phyloP scores from a whole-genome alignment of 2,329 filamentous ascomycete genomes.

The Botrytis sinoallii region DNA sequence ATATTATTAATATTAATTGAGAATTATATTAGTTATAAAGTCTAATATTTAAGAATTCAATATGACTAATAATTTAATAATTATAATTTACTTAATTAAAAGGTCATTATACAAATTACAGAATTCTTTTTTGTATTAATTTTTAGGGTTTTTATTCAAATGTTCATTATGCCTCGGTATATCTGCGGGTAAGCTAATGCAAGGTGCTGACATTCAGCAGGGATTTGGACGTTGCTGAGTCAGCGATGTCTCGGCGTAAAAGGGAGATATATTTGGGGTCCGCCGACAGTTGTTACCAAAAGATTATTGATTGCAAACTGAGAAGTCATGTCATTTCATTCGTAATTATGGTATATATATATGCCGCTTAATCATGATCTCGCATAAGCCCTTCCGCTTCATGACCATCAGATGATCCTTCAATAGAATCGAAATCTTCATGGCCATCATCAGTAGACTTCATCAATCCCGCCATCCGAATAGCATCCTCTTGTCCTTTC shows the following conservation, averaged over 20 bases:
- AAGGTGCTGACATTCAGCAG: neutral
- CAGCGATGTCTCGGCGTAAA: neutral
- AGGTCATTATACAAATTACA: no score
- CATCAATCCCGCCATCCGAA: conserved; percentile 59
- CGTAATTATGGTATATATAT: neutral
- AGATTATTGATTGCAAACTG: neutral
- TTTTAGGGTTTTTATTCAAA: no score
- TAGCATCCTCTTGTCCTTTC: conserved; percentile 67
- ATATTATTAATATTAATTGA: no score
- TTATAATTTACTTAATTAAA: no score
- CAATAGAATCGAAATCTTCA: conserved; percentile 14
- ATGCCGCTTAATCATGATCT: conserved; percentile 12
- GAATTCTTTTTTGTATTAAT: no score
- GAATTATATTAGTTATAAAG: no score
- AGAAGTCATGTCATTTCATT: neutral
- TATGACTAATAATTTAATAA: no score
- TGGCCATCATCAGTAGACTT: conserved; percentile 41
- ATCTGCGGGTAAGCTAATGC: conserved; percentile 3
- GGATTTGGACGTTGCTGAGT: neutral
- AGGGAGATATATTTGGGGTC: neutral
- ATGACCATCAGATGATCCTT: conserved; percentile 13
- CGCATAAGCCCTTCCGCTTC: conserved; percentile 18
- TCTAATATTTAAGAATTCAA: no score
- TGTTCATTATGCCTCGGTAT: no score
- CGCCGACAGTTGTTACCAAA: neutral